Base-by-base conservation (phyloP, 2,329 filamentous ascomycete species). In the Sphaceloma murrayae region DNA sequence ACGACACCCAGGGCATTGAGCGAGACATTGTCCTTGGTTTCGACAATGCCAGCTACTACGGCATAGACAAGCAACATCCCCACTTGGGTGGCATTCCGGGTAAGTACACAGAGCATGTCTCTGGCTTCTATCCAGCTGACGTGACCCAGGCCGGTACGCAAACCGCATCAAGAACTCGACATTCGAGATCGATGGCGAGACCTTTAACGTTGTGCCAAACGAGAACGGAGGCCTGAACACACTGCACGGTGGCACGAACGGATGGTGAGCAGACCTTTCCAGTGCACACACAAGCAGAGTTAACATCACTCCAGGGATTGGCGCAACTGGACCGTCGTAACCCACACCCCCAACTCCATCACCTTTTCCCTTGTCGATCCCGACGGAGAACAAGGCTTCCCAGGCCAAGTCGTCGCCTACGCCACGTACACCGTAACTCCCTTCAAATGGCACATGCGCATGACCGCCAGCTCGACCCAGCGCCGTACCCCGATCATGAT, bases 401-500 rank as follows among this genome's bases (percentile, higher is more conserved):
- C 84, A 0, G 84, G 84, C 45, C 78, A 85, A 59, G 82, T 89
- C 4, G 64, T 83, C 39, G 78, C 78, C 48, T 77, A 82, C 60
- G 71, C 86, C 49, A 86, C 82, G 3, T 89, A 88, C 63, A 80
- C 78, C 0, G 60, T 88, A 42, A 69, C 68, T 3, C 74, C 77
- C 19, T 68, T 72, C 58, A 74, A 76, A 36, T 87, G 82, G 81
- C 72, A 83, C 56, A 70, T 86, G 54, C 80, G 76, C 62, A 85
- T 88, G 70, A 66, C 78, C 10, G 83, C 82, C 30, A 61, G 82
- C 45, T 68, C 82, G 2, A 78, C 79, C 6, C 84, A 80, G 21
- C 77, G 83, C 65, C 80, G 78, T 65, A 88, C 84, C 4, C 84
- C 84, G 38, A 85, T 89, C 60, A 88, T 89, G 83, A 70, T 89